These are phyloP conservation scores for Leccinum aurantiacum DNA, from an alignment of 768 basidiomycete species.

Conservation along the genomic window DNA sequence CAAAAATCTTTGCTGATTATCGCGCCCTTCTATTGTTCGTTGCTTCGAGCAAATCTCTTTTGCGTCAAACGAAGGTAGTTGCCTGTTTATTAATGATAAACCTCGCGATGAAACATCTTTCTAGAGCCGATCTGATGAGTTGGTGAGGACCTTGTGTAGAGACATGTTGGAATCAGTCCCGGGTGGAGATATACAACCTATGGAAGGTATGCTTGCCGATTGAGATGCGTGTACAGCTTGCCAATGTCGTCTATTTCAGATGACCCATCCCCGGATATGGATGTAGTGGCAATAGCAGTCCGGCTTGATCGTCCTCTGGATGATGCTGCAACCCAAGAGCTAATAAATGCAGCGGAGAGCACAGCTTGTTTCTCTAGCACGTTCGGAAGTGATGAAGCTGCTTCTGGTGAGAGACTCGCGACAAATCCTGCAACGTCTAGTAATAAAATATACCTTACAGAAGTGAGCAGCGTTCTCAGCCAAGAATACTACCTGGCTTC, in stretches of 20 bases:
- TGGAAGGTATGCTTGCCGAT: not conserved
- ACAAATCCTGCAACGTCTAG: too few relatives aligned
- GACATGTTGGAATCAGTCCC: constrained; percentile 1
- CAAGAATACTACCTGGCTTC: constrained; percentile 6
- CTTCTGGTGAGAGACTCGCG: constrained; percentile 2
- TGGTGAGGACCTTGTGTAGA: not conserved
- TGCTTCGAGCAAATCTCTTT: too few relatives aligned
- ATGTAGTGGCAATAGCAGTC: too few relatives aligned
- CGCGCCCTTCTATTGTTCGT: too few relatives aligned
- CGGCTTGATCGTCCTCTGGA: not conserved
- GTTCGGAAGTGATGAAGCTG: not conserved
- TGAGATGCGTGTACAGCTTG: not conserved
- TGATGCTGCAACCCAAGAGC: not conserved
- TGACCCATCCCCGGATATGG: too few relatives aligned
- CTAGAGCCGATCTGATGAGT: constrained; percentile 11
- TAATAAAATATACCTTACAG: too few relatives aligned
- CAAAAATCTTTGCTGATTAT: too few relatives aligned
- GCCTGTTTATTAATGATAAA: not conserved
- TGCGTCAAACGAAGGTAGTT: constrained; percentile 12
- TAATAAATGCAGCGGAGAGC: constrained; percentile 1
- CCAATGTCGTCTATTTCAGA: not conserved
- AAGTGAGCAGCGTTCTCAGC: not conserved
- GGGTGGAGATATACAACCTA: not conserved
- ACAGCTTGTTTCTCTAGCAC: not conserved
- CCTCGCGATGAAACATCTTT: not conserved